phyloP scores from a whole-genome alignment of 306 rosid species.

The Prunus mume region DNA sequence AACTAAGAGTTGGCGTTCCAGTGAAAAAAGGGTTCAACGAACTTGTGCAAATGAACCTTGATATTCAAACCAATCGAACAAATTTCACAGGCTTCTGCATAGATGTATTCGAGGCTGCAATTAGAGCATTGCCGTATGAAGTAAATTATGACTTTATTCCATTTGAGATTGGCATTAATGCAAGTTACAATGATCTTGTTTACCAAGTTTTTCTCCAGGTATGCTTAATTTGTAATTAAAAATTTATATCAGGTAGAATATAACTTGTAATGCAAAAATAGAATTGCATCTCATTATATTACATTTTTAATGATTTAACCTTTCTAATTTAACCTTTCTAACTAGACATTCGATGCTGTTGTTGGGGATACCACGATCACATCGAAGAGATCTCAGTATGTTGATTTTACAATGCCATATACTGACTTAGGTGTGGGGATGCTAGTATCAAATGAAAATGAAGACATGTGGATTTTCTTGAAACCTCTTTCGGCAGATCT shows the following conservation, averaged over 20 bases:
- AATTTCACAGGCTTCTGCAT: no score
- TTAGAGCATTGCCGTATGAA: neutral
- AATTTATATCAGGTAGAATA: no score
- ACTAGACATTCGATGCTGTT: conserved; percentile 6
- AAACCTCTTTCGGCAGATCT: conserved; percentile 10
- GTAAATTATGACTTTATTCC: neutral
- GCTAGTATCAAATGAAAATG: neutral
- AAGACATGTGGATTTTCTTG: conserved; percentile 21
- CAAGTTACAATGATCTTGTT: conserved; percentile 4
- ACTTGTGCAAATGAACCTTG: no score
- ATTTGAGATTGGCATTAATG: neutral
- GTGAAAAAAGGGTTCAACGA: no score
- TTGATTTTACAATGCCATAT: conserved; percentile 15
- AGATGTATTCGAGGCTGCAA: no score
- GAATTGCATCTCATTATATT: no score
- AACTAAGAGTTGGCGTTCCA: neutral
- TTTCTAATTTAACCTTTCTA: neutral
- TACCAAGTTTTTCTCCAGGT: neutral
- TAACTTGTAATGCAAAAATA: no score
- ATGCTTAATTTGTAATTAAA: neutral
- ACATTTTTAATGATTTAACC: no score
- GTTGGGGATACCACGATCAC: conserved; percentile 9
- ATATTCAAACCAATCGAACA: no score
- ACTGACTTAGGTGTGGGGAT: conserved; percentile 6
- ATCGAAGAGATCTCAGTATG: neutral